Evolutionary conservation across 2,329 filamentous ascomycete species (phyloP).

Genomic region (Trichoderma hamatum): DNA sequence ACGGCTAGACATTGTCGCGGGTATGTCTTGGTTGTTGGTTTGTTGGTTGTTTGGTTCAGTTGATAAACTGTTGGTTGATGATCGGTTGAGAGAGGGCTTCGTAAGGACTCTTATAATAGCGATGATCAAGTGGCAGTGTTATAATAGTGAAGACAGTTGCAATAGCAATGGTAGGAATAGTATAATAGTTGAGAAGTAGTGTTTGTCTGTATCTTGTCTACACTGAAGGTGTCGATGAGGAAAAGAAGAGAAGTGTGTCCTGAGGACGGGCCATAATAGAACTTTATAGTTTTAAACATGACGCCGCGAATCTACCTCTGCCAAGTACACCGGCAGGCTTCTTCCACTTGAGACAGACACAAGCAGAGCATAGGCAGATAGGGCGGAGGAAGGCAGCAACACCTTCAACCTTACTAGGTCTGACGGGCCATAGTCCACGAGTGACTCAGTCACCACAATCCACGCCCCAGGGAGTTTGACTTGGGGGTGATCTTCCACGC

Average conservation of each 20-base stretch:
- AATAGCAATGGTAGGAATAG: neutral
- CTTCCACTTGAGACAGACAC: slow-evolving; percentile 4
- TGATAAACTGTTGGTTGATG: neutral
- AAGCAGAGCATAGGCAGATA: slow-evolving; percentile 4
- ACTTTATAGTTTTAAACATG: neutral
- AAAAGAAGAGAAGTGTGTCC: neutral
- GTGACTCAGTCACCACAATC: slow-evolving; percentile 8
- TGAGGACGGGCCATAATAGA: neutral
- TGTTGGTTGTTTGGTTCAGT: neutral
- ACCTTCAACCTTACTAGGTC: slow-evolving; percentile 3
- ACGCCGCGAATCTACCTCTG: neutral
- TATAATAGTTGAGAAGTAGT: neutral
- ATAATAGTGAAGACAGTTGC: neutral
- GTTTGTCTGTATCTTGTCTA: slow-evolving; percentile 1
- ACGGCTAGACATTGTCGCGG: slow-evolving; percentile 17
- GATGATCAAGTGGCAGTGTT: neutral
- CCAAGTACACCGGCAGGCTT: neutral
- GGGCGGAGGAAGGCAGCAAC: neutral
- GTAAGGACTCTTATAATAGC: neutral
- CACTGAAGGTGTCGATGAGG: neutral
- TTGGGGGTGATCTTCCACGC: slow-evolving; percentile 15
- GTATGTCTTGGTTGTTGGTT: slow-evolving; percentile 1
- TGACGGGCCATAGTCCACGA: slow-evolving; percentile 7
- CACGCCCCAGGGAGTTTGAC: neutral
- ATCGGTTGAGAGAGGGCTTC: neutral